phyloP scores from a whole-genome alignment of 345 rosid genomes.

The sweet orange (Citrus sinensis) region DNA sequence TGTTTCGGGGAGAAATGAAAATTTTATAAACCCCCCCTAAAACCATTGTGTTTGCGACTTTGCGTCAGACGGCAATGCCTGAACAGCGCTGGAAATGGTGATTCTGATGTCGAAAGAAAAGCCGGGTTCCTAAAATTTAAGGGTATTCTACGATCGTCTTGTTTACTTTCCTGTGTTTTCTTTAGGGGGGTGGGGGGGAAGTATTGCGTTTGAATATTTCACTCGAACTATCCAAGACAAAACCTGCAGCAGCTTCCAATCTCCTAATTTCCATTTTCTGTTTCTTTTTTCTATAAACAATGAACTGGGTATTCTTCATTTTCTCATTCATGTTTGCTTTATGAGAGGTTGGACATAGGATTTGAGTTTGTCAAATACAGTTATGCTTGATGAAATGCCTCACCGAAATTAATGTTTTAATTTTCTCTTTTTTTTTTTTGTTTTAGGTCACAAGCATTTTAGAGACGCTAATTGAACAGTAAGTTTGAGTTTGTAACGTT shows the following conservation, averaged over 20 bases:
- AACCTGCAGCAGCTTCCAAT: not conserved
- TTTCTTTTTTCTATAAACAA: not conserved
- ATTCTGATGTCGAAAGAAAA: not conserved
- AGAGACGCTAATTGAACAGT: not conserved
- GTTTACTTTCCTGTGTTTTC: not conserved
- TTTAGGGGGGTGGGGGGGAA: not conserved
- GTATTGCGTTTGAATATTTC: not conserved
- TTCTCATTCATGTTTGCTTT: not conserved
- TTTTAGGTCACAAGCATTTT: not conserved
- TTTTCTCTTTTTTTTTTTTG: not conserved
- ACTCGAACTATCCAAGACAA: not conserved
- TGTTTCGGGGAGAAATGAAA: too few species aligned
- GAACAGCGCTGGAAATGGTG: not conserved
- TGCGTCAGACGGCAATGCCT: not conserved
- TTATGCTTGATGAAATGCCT: conserved; percentile 1
- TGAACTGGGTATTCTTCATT: conserved; percentile 5
- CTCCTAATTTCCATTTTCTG: not conserved
- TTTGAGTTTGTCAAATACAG: too few species aligned
- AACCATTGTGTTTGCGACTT: not conserved
- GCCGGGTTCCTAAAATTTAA: not conserved
- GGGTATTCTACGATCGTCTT: not conserved
- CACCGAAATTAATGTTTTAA: not conserved
- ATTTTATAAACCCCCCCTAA: not conserved
- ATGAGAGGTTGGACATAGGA: not conserved
- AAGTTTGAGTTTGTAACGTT: not conserved